Percentiles rank a stretch among this genome's conserved stretches.
Conservation (phyloP, 306 rosid genomes). For the Malus fusca region DNA sequence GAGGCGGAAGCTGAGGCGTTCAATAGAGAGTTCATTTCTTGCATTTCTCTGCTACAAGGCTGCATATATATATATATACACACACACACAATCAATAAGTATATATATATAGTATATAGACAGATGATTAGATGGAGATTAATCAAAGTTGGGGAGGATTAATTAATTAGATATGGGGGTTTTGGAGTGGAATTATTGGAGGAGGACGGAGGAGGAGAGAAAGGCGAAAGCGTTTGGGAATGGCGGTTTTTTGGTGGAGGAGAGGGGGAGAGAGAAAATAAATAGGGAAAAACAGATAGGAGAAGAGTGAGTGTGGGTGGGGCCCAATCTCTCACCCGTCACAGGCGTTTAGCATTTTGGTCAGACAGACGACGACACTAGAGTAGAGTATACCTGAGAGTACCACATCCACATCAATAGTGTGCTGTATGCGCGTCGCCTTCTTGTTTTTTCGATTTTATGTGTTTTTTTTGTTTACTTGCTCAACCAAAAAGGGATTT, state of each 20-base stretch:
- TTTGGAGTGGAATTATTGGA: not conserved
- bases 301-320: not conserved
- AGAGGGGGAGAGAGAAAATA: not conserved
- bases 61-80: conserved; percentile 29
- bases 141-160: not conserved
- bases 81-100: not conserved
- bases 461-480: not conserved
- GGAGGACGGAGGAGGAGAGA: not conserved
- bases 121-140: not conserved
- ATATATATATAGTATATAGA: conserved; percentile 2
- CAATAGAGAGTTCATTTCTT: conserved; percentile 47
- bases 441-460: not conserved
- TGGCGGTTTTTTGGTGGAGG: not conserved
- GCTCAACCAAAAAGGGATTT: not conserved
- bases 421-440: not conserved
- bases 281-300: conserved; percentile 7
- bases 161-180: not conserved
- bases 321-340: not conserved
- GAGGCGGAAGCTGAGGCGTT: conserved; percentile 24
- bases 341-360: not conserved
- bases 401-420: not conserved
- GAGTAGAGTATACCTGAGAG: not conserved
- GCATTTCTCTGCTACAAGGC: conserved; percentile 65
- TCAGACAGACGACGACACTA: not conserved
- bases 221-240: not conserved